phyloP scores from a whole-genome alignment of 2,329 filamentous ascomycete genomes.

The Epicoccum sorghinum region DNA sequence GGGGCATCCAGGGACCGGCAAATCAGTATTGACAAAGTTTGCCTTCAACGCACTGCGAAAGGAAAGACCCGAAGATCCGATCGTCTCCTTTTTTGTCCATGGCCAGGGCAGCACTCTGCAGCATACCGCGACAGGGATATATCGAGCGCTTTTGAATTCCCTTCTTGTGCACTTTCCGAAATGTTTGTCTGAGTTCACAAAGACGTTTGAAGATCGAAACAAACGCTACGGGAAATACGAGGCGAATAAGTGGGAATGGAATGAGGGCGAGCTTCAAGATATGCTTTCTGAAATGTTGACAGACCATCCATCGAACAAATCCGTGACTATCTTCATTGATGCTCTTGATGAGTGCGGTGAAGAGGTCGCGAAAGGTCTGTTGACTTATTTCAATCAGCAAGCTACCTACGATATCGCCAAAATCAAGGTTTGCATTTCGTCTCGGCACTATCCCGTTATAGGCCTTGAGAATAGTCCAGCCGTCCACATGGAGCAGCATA shows the following conservation, averaged over 20 bases:
- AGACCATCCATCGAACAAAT: background rate
- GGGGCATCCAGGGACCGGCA: conserved; percentile 39
- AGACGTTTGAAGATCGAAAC: background rate
- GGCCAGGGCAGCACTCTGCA: background rate
- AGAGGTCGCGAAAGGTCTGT: background rate
- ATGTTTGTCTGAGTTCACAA: background rate
- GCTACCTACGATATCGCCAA: background rate
- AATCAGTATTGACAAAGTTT: conserved; percentile 51
- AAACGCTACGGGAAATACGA: background rate
- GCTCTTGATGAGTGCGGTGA: background rate
- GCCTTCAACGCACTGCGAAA: background rate
- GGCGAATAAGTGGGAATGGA: background rate
- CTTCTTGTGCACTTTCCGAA: background rate
- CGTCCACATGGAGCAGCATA: background rate
- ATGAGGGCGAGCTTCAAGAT: background rate
- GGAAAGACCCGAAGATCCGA: background rate
- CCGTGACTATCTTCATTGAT: background rate
- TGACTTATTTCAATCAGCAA: background rate
- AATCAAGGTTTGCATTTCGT: background rate
- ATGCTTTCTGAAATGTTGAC: background rate
- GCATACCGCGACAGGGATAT: background rate
- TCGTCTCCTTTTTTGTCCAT: background rate
- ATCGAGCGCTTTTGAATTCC: background rate
- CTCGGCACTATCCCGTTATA: background rate
- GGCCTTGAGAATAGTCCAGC: background rate